Conservation (phyloP, 441 rosid genomes). For the Populus hybrid region DNA sequence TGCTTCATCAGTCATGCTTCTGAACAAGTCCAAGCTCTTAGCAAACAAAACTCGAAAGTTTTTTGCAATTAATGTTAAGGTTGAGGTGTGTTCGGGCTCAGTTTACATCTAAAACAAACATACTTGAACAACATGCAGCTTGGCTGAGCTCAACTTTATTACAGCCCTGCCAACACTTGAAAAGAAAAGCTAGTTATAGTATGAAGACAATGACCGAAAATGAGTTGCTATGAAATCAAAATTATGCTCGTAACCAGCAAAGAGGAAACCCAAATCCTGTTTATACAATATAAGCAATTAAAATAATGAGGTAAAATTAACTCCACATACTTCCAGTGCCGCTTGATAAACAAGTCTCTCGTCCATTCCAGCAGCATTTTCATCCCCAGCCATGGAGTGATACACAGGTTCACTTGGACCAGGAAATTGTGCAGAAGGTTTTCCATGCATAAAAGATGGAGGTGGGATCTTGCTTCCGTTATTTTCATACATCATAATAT, state of each 20-base stretch:
- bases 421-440: constrained; percentile 38
- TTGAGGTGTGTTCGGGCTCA: background rate
- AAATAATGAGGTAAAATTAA: constrained; percentile 7
- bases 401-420: constrained; percentile 45
- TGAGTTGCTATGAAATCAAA: background rate
- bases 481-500: constrained; percentile 44
- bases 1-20: background rate
- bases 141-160: background rate
- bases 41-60: background rate
- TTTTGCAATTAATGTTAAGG: no score
- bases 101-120: background rate
- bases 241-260: background rate
- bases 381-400: constrained; percentile 50
- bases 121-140: background rate
- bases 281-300: background rate
- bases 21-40: background rate
- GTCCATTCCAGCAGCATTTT: constrained; percentile 48
- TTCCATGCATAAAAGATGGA: constrained; percentile 53
- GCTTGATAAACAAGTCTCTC: constrained; percentile 92
- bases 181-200: background rate
- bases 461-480: constrained; percentile 66
- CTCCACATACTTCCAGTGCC: constrained; percentile 67
- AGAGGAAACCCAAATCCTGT: background rate
- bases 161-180: background rate
- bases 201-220: background rate